phyloP scores from a whole-genome alignment of 768 basidiomycete genomes.

The Clavulina sp. region DNA sequence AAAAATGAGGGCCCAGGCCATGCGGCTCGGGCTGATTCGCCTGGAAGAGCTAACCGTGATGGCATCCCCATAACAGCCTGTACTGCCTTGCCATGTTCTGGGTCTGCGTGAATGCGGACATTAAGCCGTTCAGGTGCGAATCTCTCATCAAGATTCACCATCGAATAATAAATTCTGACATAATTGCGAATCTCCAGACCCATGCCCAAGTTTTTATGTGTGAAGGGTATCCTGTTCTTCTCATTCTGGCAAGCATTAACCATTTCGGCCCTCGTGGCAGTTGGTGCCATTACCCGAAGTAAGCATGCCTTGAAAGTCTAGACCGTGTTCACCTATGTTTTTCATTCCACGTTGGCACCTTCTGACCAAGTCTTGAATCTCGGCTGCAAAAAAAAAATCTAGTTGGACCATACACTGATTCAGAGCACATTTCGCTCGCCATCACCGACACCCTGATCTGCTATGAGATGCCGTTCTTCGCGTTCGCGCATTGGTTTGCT shows the following conservation, averaged over 20 bases:
- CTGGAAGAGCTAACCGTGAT: conserved; percentile 35
- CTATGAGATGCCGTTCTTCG: conserved; percentile 95
- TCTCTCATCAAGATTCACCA: neutral
- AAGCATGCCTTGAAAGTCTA: conserved; percentile 2
- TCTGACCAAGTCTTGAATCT: neutral
- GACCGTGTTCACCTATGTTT: neutral
- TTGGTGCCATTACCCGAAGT: conserved; percentile 48
- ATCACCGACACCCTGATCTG: conserved; percentile 85
- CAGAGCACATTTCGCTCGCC: conserved; percentile 77
- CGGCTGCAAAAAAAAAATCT: neutral
- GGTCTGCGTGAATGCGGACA: conserved; percentile 77
- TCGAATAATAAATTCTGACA: conserved; percentile 2
- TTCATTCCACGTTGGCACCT: neutral
- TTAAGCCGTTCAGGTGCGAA: conserved; percentile 70
- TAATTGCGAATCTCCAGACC: conserved; percentile 32
- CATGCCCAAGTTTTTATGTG: conserved; percentile 93
- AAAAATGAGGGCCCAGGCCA: too few relatives aligned
- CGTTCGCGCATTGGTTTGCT: conserved; percentile 86
- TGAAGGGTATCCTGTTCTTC: conserved; percentile 96
- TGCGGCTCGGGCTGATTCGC: neutral
- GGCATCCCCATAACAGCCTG: conserved; percentile 58
- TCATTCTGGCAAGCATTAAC: conserved; percentile 92
- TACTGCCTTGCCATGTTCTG: conserved; percentile 96
- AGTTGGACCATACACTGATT: conserved; percentile 75
- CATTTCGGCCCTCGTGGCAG: conserved; percentile 77